phyloP scores from a whole-genome alignment of 495 filamentous ascomycete species.

The Aspergillus mulundensis region DNA sequence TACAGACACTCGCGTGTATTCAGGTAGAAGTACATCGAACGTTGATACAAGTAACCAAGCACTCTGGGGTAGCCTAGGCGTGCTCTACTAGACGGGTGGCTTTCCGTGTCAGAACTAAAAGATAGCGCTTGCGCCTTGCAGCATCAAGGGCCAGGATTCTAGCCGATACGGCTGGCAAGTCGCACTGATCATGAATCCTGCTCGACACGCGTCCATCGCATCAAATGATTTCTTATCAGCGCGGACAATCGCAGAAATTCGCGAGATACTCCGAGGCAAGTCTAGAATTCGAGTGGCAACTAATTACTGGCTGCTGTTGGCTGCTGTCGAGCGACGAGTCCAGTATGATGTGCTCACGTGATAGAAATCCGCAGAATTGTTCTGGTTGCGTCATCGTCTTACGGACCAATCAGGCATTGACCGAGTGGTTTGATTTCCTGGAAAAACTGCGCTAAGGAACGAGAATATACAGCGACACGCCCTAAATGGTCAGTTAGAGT shows the following conservation, averaged over 20 bases:
- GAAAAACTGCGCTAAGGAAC: conserved; percentile 10
- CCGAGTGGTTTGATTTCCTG: conserved; percentile 14
- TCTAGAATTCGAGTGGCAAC: conserved; percentile 19
- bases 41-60: too few relatives aligned
- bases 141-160: background rate
- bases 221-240: background rate
- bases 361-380: conserved; percentile 11
- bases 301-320: background rate
- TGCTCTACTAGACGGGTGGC: background rate
- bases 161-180: background rate
- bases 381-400: conserved; percentile 21
- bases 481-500: background rate
- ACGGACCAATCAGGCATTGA: conserved; percentile 16
- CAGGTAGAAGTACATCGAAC: too few relatives aligned
- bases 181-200: background rate
- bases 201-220: background rate
- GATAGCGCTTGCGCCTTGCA: background rate
- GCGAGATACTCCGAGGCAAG: background rate
- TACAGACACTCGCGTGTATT: too few relatives aligned
- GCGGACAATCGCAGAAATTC: background rate
- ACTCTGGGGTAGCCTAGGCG: background rate
- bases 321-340: conserved; percentile 13
- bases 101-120: background rate
- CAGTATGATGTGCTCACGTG: conserved; percentile 15
- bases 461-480: background rate